Evolutionary conservation across 768 basidiomycete genomes (phyloP).

Genomic region (Rickenella mellea): DNA sequence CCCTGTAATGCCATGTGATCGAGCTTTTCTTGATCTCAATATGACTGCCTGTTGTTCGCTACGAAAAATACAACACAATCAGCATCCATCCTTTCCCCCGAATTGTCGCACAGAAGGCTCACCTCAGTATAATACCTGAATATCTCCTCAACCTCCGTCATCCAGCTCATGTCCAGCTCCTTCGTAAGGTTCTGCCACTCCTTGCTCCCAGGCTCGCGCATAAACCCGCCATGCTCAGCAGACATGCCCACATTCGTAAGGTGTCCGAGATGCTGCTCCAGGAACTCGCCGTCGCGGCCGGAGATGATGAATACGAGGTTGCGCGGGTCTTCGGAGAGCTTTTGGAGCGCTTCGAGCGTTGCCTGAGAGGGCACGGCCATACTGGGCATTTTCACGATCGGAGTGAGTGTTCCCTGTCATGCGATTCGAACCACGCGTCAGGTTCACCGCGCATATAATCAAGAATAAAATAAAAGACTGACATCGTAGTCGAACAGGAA

Average conservation of each 20-base stretch:
- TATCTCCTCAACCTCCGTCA: conserved; percentile 89
- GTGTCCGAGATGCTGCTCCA: conserved; percentile 86
- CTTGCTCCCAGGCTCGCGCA: conserved; percentile 55
- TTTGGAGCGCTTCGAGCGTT: conserved; percentile 65
- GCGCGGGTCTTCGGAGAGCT: conserved; percentile 66
- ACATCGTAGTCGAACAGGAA: conserved; percentile 97
- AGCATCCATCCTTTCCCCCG: not conserved
- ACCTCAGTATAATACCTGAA: conserved; percentile 96
- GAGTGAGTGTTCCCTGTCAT: conserved; percentile 88
- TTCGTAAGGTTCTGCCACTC: conserved; percentile 88
- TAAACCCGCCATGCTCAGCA: conserved; percentile 94
- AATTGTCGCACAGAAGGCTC: conserved; percentile 12
- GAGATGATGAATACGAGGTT: conserved; percentile 98
- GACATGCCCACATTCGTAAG: conserved; percentile 78
- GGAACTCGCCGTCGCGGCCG: conserved; percentile 86
- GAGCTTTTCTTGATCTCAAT: conserved; percentile 97
- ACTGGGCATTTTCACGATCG: conserved; percentile 90
- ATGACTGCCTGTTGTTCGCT: conserved; percentile 90
- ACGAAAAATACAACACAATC: not conserved
- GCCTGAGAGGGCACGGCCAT: conserved; percentile 73
- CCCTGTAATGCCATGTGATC: conserved; percentile 97
- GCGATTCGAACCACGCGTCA: not conserved
- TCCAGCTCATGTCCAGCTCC: conserved; percentile 94
- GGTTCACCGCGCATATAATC: too few species aligned
- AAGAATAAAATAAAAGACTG: conserved; percentile 22